Conservation (phyloP, 768 basidiomycete genomes). For the Termitomyces sp. region DNA sequence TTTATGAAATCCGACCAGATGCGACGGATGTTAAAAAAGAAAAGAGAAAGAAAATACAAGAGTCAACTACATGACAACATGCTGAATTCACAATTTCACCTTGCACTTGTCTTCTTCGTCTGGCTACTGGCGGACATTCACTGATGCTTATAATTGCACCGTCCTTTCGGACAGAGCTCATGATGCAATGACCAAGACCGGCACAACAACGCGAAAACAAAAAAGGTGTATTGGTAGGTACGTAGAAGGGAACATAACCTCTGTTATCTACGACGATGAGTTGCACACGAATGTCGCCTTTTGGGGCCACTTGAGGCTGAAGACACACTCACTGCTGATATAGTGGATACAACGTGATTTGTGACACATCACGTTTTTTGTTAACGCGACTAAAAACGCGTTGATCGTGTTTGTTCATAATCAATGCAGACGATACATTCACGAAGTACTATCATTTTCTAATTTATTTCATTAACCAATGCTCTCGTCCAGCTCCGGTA, state of each 20-base stretch:
- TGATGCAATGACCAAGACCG: neutral
- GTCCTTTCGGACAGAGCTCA: neutral
- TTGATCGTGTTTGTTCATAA: conserved; percentile 7
- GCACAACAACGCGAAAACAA: neutral
- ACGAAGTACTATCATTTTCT: neutral
- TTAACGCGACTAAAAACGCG: conserved; percentile 23
- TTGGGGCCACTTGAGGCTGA: too few relatives aligned
- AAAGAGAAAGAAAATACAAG: conserved; percentile 11
- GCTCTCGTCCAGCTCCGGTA: conserved; percentile 9
- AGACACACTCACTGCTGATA: too few relatives aligned
- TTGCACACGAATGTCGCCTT: neutral
- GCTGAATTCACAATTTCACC: neutral
- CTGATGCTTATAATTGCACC: neutral
- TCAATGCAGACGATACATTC: neutral
- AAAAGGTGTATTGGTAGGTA: neutral
- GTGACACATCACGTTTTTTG: conserved; percentile 12
- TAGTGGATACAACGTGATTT: conserved; percentile 8
- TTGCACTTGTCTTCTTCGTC: neutral
- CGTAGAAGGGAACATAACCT: neutral
- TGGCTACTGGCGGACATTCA: neutral
- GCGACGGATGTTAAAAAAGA: conserved; percentile 16
- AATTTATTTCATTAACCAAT: neutral
- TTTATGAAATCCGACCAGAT: conserved; percentile 9
- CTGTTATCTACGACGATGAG: neutral
- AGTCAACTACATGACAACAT: neutral